Evolutionary conservation across 106 monocot species (phyloP), one percentile per base, ranked within the genome.

Genomic region (Triglochin maritima): DNA sequence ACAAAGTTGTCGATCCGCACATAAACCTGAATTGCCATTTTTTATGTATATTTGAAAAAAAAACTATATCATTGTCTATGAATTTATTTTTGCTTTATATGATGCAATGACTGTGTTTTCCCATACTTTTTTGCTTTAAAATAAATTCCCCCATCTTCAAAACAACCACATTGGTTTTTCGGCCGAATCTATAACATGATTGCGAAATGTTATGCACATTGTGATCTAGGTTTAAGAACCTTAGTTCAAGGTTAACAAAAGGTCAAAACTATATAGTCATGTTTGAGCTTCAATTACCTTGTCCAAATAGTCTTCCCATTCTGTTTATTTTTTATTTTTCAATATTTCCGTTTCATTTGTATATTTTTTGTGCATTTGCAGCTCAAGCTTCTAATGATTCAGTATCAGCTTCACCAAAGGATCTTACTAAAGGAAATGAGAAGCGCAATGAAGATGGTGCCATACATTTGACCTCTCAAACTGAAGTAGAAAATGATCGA

Each of bases 361-460:
- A 11, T 11, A 6, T 11, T 52, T 52, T 8, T 52, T 7, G 63
- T 63, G 44, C 4, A 44, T 9, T 43, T 66, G 68, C 81, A 70
- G 53, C 60, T 69, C 77, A 70, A 52, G 54, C 52, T 10, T 57
- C 56, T 60, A 63, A 16, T n/a, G 46, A 11, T 68, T 66, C 77
- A 68, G 57, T 72, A 6, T 7, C 72, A 72, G 66, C 54, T 77
- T 62, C 76, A 9, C 43, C 44, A 29, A 46, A 48, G 57, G 77
- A 87, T 63, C 69, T 73, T 6, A 63, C 48, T 9, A 83, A 81
- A 72, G 62, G 61, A 60, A 70, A 50, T 57, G 66, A 56, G n/a
- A 79, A 73, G 17, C 49, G 74, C 57, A 67, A 13, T 29, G 72
- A 47, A 17, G 84, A 80, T 69, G 48, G 53, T 5, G 69, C 58